Evolutionary conservation across 768 basidiomycete genomes (phyloP), one percentile per base, ranked within the genome.

Genomic region (Lanmaoa rubissima): DNA sequence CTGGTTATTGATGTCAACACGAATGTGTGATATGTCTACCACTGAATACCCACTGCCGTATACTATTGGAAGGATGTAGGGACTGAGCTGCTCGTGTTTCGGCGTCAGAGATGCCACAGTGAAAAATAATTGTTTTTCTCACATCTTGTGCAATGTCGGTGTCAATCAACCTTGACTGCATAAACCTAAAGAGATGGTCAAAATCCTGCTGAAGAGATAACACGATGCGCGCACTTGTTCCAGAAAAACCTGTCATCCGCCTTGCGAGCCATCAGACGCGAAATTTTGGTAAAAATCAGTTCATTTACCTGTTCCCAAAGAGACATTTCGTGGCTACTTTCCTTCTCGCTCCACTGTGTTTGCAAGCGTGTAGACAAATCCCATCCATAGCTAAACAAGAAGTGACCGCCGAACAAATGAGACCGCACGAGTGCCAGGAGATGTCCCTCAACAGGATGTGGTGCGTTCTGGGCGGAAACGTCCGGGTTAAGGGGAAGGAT

Each of bases 241-340:
- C 96, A 99, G 74, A 98, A 98, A 75, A 99, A 99, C 60, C 95
- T 82, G 67, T 97, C 94, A 61, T 99, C 97, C 39, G 87, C 88
- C 88, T 95, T 64, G 48, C 51, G 24, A 35, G 19, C n/a, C 5
- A n/a, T 72, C 39, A 66, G 53, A 51, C 26, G 53, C 28, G 45
- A 21, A 36, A 41, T 11, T 21, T 28, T 21, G 16, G 17, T 53
- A 38, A 14, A 47, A 48, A 48, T 44, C 24, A 44, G 48, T 36
- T 40, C 44, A 78, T 83, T 53, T 68, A 92, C 93, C 72, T 83
- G 79, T 75, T 92, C 84, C 90, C 88, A 95, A 46, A 90, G 75
- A 11, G 86, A 76, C 67, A 75, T 86, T 24, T 74, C 77, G 26
- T 72, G 72, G 39, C 83, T 82, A 35, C 74, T 67, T 46, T 84